Percentiles rank a stretch among this genome's conserved stretches.
Conservation (phyloP, 345 rosid genomes). For the Erodium maritimum region DNA sequence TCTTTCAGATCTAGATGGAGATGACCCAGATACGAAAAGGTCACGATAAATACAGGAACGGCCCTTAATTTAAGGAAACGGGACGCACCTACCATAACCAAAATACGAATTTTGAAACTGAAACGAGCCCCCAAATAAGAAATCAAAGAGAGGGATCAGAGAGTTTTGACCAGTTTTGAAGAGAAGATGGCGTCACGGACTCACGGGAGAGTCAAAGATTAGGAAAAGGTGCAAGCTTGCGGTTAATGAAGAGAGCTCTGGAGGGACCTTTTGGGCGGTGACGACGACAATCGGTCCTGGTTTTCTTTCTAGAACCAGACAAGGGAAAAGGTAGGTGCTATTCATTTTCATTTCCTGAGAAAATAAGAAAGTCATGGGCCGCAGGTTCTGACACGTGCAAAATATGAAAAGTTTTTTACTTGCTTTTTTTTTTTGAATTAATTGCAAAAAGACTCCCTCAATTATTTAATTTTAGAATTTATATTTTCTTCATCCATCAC, state of each 20-base stretch:
- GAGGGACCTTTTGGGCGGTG: neutral
- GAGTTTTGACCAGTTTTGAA: neutral
- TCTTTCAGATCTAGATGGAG: neutral
- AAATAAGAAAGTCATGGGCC: neutral
- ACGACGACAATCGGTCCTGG: neutral
- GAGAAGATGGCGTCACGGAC: neutral
- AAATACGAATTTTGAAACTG: neutral
- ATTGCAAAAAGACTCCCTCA: no score
- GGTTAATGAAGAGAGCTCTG: neutral
- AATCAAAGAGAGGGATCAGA: neutral
- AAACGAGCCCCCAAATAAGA: neutral
- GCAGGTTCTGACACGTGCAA: neutral
- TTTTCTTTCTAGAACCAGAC: neutral
- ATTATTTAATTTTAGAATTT: no score
- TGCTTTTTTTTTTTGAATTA: no score
- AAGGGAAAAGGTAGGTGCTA: no score
- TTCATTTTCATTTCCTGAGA: neutral
- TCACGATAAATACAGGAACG: neutral
- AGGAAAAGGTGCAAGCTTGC: no score
- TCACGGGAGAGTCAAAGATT: neutral
- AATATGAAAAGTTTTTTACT: neutral
- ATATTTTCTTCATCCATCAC: no score
- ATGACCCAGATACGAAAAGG: neutral
- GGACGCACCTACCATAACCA: no score
- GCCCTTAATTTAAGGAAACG: neutral